Percentiles rank a stretch among this genome's conserved stretches.
Conservation (phyloP, 768 basidiomycete species). For the Gyrodon lividus region DNA sequence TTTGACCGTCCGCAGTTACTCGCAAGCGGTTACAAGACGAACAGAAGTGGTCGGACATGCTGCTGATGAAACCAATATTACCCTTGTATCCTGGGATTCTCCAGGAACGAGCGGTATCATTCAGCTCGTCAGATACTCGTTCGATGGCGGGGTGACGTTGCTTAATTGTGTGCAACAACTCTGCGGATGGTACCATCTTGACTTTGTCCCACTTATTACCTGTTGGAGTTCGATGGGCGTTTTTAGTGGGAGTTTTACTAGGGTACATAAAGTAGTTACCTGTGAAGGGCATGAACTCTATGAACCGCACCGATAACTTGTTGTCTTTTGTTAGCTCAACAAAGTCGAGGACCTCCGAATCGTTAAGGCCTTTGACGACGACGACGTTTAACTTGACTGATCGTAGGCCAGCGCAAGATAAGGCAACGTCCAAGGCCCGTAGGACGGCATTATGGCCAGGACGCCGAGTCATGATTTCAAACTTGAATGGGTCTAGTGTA, state of each 20-base stretch:
- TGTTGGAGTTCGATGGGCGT: slow-evolving; percentile 25
- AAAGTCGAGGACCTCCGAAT: slow-evolving; percentile 76
- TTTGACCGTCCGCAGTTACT: slow-evolving; percentile 87
- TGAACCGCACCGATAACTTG: slow-evolving; percentile 74
- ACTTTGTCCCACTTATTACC: slow-evolving; percentile 83
- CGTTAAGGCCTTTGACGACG: slow-evolving; percentile 78
- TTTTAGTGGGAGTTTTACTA: slow-evolving; percentile 4
- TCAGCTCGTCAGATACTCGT: slow-evolving; percentile 63
- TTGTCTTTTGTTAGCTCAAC: slow-evolving; percentile 69
- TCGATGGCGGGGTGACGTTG: slow-evolving; percentile 47
- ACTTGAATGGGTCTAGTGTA: slow-evolving; percentile 83
- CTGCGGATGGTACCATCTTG: slow-evolving; percentile 79
- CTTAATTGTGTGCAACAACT: slow-evolving; percentile 54
- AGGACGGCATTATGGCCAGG: slow-evolving; percentile 76
- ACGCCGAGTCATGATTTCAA: slow-evolving; percentile 83
- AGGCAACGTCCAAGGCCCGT: slow-evolving; percentile 61
- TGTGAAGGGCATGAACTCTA: slow-evolving; percentile 94
- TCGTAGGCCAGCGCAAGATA: slow-evolving; percentile 46
- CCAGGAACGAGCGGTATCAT: slow-evolving; percentile 84
- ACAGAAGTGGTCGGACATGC: slow-evolving; percentile 94
- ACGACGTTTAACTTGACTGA: slow-evolving; percentile 85
- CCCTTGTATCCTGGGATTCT: slow-evolving; percentile 69
- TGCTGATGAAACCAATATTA: slow-evolving; percentile 83
- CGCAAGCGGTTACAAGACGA: slow-evolving; percentile 80
- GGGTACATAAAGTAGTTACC: slow-evolving; percentile 41